phyloP scores from a whole-genome alignment of 192 early-diverging fungal species.

The Piromyces sp. region DNA sequence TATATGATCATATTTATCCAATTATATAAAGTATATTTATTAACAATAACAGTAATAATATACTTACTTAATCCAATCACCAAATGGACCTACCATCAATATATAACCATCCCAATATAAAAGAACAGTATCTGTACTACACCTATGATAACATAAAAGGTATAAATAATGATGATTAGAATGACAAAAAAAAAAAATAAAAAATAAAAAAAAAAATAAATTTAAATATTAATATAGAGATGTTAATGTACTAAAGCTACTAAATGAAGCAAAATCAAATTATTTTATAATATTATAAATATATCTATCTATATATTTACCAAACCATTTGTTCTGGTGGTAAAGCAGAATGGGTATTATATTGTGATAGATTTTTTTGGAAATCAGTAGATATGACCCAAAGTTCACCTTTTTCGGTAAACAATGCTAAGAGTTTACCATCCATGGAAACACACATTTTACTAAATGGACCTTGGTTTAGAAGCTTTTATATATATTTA shows the following conservation, averaged over 20 bases:
- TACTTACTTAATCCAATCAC: slow-evolving; percentile 73
- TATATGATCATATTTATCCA: too few relatives aligned
- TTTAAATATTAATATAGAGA: too few relatives aligned
- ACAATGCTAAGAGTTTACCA: slow-evolving; percentile 80
- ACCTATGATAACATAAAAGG: slow-evolving; percentile 32
- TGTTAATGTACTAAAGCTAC: too few relatives aligned
- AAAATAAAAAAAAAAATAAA: too few relatives aligned
- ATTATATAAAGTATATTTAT: not conserved
- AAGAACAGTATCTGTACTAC: slow-evolving; percentile 85
- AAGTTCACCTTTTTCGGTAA: slow-evolving; percentile 54
- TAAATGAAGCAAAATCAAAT: too few relatives aligned
- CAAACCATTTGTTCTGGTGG: slow-evolving; percentile 63
- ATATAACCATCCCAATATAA: slow-evolving; percentile 67
- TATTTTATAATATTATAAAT: too few relatives aligned
- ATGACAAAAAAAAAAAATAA: too few relatives aligned
- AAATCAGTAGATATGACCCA: slow-evolving; percentile 94
- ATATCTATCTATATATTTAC: too few relatives aligned
- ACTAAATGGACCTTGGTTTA: slow-evolving; percentile 76
- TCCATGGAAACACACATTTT: slow-evolving; percentile 84
- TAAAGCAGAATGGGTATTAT: slow-evolving; percentile 35
- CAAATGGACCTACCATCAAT: slow-evolving; percentile 82
- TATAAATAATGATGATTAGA: too few relatives aligned
- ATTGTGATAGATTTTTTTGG: slow-evolving; percentile 76
- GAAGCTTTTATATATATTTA: slow-evolving; percentile 19
- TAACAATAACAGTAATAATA: too few relatives aligned